Evolutionary conservation across 78 protist species (phyloP), one percentile per base, ranked within the genome.

Genomic region (Polysphondylium violaceum): DNA sequence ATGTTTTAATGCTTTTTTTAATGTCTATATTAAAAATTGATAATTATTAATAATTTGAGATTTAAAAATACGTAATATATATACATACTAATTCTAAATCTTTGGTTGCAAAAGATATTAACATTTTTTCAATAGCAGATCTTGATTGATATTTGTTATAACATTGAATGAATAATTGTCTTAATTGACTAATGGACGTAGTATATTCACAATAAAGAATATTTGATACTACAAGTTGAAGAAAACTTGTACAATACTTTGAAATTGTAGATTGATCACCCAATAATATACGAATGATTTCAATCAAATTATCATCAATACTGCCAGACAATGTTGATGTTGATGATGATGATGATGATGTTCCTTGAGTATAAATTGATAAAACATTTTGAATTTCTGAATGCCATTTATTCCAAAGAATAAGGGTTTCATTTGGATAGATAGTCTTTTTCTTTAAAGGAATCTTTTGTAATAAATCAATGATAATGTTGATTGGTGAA

Each of bases 321-420:
- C 16, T 58, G 23, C n/a, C n/a, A n/a, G n/a, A n/a, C n/a, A n/a
- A n/a, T 65, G 7, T 25, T 23, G 33, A 38, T 5, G 43, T 51
- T 25, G 56, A 29, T 23, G 68, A n/a, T 5, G 21, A 38, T n/a
- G 40, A 47, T 56, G 71, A 56, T 27, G 27, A 38, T 21, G 35
- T 44, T 44, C 29, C 25, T 69, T 69, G 76, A 56, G 33, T 14
- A n/a, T 29, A 73, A 6, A 58, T 25, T 47, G n/a, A n/a, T 21
- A 69, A 14, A n/a, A 25, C 25, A 17, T 55, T 61, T 11, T 67
- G 40, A 25, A 72, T 50, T 3, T 83, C 91, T 56, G 21, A 35
- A 29, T 55, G 60, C 91, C 91, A 83, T 40, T 41, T 44, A 31
- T n/a, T 56, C 91, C 91, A 83, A 40, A 40, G 77, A 1, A 60